A percentile compares a stretch with the other conserved stretches of the same genome.
phyloP scores from a whole-genome alignment of 2,329 filamentous ascomycete genomes.

The Phyllosticta citrichinensis region DNA sequence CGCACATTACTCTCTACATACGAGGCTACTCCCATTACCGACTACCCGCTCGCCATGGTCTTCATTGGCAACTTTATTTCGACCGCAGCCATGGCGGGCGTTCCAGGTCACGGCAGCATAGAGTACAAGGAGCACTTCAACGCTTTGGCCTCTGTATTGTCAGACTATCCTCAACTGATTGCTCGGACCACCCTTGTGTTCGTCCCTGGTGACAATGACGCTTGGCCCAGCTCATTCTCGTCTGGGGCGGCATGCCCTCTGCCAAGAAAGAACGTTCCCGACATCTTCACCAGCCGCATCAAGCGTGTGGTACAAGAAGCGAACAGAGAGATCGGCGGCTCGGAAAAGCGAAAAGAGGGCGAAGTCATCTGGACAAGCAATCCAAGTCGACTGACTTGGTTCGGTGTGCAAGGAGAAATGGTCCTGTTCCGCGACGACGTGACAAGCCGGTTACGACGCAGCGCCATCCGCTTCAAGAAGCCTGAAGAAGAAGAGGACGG shows the following conservation, averaged over 20 bases:
- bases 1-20: conserved; percentile 70
- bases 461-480: conserved; percentile 59
- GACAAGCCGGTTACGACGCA: conserved; percentile 65
- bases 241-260: conserved; percentile 62
- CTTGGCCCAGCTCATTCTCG: conserved; percentile 83
- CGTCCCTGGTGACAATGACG: conserved; percentile 92
- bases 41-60: conserved; percentile 68
- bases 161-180: conserved; percentile 74
- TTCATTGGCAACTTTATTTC: conserved; percentile 75
- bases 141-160: conserved; percentile 67
- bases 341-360: conserved; percentile 43
- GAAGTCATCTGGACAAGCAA: conserved; percentile 85
- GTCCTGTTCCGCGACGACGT: conserved; percentile 83
- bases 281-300: conserved; percentile 81
- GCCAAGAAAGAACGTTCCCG: conserved; percentile 64
- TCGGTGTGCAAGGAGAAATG: conserved; percentile 80
- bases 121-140: conserved; percentile 98
- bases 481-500: conserved; percentile 29
- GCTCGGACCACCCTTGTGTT: conserved; percentile 78
- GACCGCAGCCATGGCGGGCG: conserved; percentile 50
- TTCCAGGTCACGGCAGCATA: conserved; percentile 67
- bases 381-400: conserved; percentile 70
- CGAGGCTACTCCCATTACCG: conserved; percentile 48
- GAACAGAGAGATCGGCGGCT: conserved; percentile 56
- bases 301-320: conserved; percentile 70